Percentiles rank a stretch among this genome's conserved stretches.
These are phyloP conservation scores for Aspergillus texensis DNA, from an alignment of 2,329 filamentous ascomycete species.

Conservation along the genomic window DNA sequence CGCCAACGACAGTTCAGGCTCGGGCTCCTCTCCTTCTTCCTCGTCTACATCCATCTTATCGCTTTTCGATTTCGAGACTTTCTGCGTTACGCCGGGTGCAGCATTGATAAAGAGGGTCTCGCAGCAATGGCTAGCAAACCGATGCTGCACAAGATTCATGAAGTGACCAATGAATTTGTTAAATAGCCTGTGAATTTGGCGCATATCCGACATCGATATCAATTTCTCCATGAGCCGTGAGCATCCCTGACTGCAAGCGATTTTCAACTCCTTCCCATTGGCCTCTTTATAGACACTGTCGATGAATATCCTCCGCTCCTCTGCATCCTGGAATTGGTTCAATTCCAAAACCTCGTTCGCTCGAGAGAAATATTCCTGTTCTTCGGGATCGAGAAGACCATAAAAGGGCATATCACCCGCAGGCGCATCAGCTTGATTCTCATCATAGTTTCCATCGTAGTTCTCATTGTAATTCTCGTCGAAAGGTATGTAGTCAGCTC, in stretches of 20 bases:
- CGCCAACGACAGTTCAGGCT: conserved; percentile 71
- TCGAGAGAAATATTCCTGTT: conserved; percentile 92
- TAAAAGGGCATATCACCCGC: conserved; percentile 75
- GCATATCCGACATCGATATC: conserved; percentile 75
- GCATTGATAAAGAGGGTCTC: conserved; percentile 87
- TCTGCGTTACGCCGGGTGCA: conserved; percentile 75
- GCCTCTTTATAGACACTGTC: conserved; percentile 86
- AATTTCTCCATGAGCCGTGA: conserved; percentile 90
- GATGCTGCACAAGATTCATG: conserved; percentile 85
- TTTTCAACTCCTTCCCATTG: conserved; percentile 88
- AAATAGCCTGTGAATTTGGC: conserved; percentile 85
- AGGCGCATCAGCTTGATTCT: conserved; percentile 27
- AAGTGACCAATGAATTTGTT: conserved; percentile 85
- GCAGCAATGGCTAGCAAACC: conserved; percentile 96
- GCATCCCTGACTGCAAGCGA: conserved; percentile 93
- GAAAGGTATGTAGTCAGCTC: conserved; percentile 44
- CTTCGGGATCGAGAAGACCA: conserved; percentile 86
- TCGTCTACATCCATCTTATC: conserved; percentile 47
- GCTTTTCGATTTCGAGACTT: conserved; percentile 58
- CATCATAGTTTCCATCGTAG: conserved; percentile 16
- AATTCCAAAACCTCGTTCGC: conserved; percentile 88
- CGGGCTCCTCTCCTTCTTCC: conserved; percentile 44
- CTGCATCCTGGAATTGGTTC: conserved; percentile 79
- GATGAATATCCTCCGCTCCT: conserved; percentile 72
- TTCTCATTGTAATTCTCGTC: conserved; percentile 17